Conservation (phyloP, 257 asterid genomes). For the Forsythia suspensa region DNA sequence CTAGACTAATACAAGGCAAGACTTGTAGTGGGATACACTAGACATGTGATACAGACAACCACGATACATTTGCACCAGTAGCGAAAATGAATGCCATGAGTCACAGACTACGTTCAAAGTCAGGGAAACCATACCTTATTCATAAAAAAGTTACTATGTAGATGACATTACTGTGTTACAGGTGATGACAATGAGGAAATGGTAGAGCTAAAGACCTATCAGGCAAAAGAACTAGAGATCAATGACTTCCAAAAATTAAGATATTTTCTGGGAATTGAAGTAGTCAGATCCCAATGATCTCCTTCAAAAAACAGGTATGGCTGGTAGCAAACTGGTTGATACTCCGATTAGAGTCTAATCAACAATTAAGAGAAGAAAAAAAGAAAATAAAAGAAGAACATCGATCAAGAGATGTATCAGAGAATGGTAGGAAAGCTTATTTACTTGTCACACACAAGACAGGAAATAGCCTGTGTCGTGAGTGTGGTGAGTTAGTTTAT, state of each 20-base stretch:
- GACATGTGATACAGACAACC: not conserved
- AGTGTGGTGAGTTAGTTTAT: not conserved
- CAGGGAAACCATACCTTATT: not conserved
- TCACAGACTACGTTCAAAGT: not conserved
- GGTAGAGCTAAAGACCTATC: not conserved
- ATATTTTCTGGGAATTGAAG: not conserved
- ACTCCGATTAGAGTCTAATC: not conserved
- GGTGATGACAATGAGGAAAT: not conserved
- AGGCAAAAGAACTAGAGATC: not conserved
- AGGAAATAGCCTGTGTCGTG: not conserved
- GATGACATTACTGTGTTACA: not conserved
- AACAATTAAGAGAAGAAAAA: not conserved
- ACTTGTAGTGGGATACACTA: not conserved
- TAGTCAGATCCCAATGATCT: not conserved
- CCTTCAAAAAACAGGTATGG: not conserved
- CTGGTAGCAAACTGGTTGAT: not conserved
- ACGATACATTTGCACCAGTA: not conserved
- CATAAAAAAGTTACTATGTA: too few species aligned
- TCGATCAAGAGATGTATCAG: not conserved
- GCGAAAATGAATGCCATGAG: not conserved
- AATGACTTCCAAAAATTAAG: not conserved
- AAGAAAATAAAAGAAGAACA: not conserved
- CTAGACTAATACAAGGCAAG: not conserved
- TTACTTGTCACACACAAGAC: not conserved
- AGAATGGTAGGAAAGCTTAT: not conserved